A percentile compares a stretch with the other conserved stretches of the same genome.
phyloP scores from a whole-genome alignment of 108 stramenopile species.

The Discostella stelligeroides region DNA sequence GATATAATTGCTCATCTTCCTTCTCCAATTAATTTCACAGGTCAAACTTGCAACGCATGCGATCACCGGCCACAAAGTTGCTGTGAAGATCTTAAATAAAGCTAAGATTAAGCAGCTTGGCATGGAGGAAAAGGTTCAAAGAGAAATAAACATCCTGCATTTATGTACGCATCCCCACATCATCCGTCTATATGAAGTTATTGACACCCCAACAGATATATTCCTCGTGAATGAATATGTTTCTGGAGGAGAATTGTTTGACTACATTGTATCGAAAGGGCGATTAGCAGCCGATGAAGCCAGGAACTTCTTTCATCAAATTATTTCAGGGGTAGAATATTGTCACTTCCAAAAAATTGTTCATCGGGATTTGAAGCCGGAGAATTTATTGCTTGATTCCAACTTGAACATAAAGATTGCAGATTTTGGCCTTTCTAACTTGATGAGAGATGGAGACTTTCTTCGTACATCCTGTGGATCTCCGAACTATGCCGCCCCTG shows the following conservation, averaged over 20 bases:
- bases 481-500: conserved; percentile 99
- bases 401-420: conserved; percentile 98
- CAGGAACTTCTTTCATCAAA: conserved; percentile 98
- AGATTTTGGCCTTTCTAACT: conserved; percentile 98
- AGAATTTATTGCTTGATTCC: conserved; percentile 94
- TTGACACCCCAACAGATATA: conserved; percentile 99
- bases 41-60: conserved; percentile 97
- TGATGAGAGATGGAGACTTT: conserved; percentile 98
- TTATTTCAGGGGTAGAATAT: conserved; percentile 98
- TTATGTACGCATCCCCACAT: conserved; percentile 99
- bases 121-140: conserved; percentile 99
- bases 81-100: conserved; percentile 99
- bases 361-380: conserved; percentile 98
- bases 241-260: conserved; percentile 98
- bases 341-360: conserved; percentile 99
- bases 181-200: conserved; percentile 96
- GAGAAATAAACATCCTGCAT: conserved; percentile 99
- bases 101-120: conserved; percentile 97
- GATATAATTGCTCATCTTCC: not conserved
- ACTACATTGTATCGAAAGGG: conserved; percentile 98
- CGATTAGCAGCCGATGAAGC: conserved; percentile 96
- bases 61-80: conserved; percentile 98
- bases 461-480: conserved; percentile 97
- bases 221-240: conserved; percentile 99
- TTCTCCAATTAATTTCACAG: conserved; percentile 24